These are phyloP conservation scores for Biancaea sappan DNA, from an alignment of 306 rosid genomes.

Conservation along the genomic window DNA sequence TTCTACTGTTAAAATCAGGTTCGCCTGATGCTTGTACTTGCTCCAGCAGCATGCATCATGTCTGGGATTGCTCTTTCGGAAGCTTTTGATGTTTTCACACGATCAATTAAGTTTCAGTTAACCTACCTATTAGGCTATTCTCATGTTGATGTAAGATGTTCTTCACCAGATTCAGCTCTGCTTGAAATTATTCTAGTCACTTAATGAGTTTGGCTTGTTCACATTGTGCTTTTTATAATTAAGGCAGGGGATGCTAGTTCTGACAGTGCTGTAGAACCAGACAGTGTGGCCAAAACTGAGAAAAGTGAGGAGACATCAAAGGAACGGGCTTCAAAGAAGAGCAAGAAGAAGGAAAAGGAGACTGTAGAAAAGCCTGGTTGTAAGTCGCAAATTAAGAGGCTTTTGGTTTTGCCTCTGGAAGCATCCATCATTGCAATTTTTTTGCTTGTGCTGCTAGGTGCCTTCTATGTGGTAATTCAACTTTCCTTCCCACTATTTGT, in stretches of 20 bases:
- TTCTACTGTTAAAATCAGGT: slow-evolving; percentile 61
- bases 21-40: slow-evolving; percentile 97
- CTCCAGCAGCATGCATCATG: slow-evolving; percentile 97
- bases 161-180: not conserved
- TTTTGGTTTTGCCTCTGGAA: slow-evolving; percentile 85
- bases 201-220: slow-evolving; percentile 19
- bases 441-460: slow-evolving; percentile 83
- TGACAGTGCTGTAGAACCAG: slow-evolving; percentile 44
- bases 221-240: slow-evolving; percentile 36
- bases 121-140: slow-evolving; percentile 49
- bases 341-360: slow-evolving; percentile 86
- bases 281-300: slow-evolving; percentile 61
- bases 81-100: slow-evolving; percentile 92
- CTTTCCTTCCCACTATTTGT: slow-evolving; percentile 1
- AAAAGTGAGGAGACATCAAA: slow-evolving; percentile 67
- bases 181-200: slow-evolving; percentile 28
- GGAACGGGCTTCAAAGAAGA: slow-evolving; percentile 79
- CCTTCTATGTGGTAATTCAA: slow-evolving; percentile 94
- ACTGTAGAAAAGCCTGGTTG: slow-evolving; percentile 72
- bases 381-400: slow-evolving; percentile 68
- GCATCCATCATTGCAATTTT: slow-evolving; percentile 77
- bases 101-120: slow-evolving; percentile 89
- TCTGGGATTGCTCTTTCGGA: slow-evolving; percentile 98
- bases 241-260: slow-evolving; percentile 71
- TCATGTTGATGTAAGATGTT: slow-evolving; percentile 53